Evolutionary conservation across 495 filamentous ascomycete species (phyloP).

Genomic region (Neurospora cerealis): DNA sequence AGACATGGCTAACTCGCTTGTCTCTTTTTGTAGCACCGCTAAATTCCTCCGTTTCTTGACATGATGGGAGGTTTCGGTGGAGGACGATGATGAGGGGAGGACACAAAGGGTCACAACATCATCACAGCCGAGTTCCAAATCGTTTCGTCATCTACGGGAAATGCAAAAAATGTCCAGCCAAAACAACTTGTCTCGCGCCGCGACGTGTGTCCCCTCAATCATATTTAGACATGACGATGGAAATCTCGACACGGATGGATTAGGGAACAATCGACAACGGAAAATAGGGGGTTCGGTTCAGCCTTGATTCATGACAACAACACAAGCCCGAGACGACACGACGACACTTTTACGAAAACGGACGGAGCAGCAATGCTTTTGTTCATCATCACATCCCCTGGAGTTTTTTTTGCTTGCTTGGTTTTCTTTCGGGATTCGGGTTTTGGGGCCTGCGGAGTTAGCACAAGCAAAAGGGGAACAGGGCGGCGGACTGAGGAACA

Average conservation of each 20-base stretch:
- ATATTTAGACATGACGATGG: not conserved
- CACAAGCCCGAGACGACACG: not conserved
- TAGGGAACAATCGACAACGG: not conserved
- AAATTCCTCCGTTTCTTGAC: constrained; percentile 8
- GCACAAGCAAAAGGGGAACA: not conserved
- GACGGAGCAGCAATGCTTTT: not conserved
- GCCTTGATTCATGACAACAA: not conserved
- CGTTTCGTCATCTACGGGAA: not conserved
- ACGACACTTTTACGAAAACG: not conserved
- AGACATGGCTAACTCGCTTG: constrained; percentile 3
- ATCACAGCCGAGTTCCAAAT: not conserved
- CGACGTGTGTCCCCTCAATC: not conserved
- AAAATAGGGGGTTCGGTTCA: not conserved
- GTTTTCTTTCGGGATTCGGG: not conserved
- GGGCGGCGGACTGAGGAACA: not conserved
- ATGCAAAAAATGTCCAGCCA: not conserved
- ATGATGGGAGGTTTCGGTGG: not conserved
- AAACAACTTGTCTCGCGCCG: not conserved
- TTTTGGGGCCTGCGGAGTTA: not conserved
- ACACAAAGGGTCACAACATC: not conserved
- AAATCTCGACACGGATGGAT: not conserved
- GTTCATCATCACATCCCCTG: not conserved
- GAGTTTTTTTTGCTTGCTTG: not conserved
- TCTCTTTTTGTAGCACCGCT: constrained; percentile 18
- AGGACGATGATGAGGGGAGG: not conserved